Percentiles rank a stretch among this genome's conserved stretches.
phyloP scores from a whole-genome alignment of 805 yeast species.

The Ogataea trehalophila region DNA sequence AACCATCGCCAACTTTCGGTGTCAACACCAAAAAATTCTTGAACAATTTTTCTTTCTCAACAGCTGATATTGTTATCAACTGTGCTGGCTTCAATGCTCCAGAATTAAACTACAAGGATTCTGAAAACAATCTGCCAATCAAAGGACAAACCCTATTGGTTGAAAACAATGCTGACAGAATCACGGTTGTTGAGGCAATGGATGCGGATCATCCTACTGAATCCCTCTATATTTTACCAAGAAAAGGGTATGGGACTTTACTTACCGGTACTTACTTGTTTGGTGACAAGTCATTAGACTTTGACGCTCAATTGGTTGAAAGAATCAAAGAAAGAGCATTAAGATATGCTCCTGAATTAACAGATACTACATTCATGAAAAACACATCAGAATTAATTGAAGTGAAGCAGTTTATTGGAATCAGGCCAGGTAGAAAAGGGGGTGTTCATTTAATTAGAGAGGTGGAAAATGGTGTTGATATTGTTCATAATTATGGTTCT shows the following conservation, averaged over 20 bases:
- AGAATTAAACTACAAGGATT: conserved; percentile 41
- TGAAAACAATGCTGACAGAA: conserved; percentile 36
- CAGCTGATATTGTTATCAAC: conserved; percentile 43
- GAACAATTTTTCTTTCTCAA: conserved; percentile 23
- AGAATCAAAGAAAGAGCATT: conserved; percentile 39
- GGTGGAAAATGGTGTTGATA: conserved; percentile 21
- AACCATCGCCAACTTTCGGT: conserved; percentile 20
- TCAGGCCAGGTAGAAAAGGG: conserved; percentile 61
- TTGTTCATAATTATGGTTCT: conserved; percentile 68
- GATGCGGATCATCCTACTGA: conserved; percentile 37
- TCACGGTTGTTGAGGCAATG: conserved; percentile 31
- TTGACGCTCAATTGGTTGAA: conserved; percentile 44
- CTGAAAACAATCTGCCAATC: conserved; percentile 40
- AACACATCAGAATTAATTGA: conserved; percentile 43
- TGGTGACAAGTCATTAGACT: conserved; percentile 22
- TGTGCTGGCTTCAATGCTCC: conserved; percentile 49
- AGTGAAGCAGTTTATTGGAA: conserved; percentile 57
- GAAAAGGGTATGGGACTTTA: conserved; percentile 61
- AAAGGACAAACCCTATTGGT: conserved; percentile 56
- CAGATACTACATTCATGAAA: conserved; percentile 19
- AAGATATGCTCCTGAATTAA: conserved; percentile 48
- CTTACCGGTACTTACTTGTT: conserved; percentile 47
- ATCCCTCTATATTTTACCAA: conserved; percentile 54
- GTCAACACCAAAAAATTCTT: conserved; percentile 4
- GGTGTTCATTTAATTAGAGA: conserved; percentile 45